Base-by-base conservation (phyloP, 1,284 basidiomycete genomes). In the Sphaerobolus stellatus region DNA sequence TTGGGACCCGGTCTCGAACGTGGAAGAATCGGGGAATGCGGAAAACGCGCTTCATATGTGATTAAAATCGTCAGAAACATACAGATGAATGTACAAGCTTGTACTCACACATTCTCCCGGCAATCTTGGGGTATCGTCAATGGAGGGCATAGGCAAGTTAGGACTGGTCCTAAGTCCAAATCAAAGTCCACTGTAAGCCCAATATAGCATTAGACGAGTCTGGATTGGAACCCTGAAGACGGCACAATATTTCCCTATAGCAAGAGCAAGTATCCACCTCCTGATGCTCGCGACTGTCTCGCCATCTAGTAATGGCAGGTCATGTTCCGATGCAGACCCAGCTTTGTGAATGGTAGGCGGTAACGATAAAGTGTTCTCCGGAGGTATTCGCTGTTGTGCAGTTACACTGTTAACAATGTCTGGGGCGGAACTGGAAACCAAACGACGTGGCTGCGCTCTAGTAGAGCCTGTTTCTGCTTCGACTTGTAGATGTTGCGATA, bases 1-100 rank as follows among this genome's bases (percentile, higher is more conserved):
- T 64, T 86, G 81, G 1, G 82, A 81, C 8, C 89, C 83, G 70
- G 92, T 78, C 48, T 89, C 84, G 56, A 91, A 91, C 51, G 91
- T 84, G 0, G 85, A 74, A 0, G 92, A 94, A 65, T 98, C 95
- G 0, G 96, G 96, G 65, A 99, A 94, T 0, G 93, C 86, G 0
- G 92, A 94, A 72, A 98, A 98, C 5, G 94, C 93, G 54, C 94
- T 94, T n/a, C n/a, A n/a, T n/a, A n/a, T n/a, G n/a, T n/a, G n/a
- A 56, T 55, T 43, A 20, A 56, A 29, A 27, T 2, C 56, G 31
- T 51, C n/a, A 67, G 22, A 52, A 9, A 56, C 47, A 36, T 46
- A 38, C 43, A 36, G 22, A 34, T 29, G 43, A 14, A 27, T 28
- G 14, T 1, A 48, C 29, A 27, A 34, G 51, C 46, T 36, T 31